Evolutionary conservation across 2,329 filamentous ascomycete genomes (phyloP).

Genomic region (Microcyclospora tardicrescens): DNA sequence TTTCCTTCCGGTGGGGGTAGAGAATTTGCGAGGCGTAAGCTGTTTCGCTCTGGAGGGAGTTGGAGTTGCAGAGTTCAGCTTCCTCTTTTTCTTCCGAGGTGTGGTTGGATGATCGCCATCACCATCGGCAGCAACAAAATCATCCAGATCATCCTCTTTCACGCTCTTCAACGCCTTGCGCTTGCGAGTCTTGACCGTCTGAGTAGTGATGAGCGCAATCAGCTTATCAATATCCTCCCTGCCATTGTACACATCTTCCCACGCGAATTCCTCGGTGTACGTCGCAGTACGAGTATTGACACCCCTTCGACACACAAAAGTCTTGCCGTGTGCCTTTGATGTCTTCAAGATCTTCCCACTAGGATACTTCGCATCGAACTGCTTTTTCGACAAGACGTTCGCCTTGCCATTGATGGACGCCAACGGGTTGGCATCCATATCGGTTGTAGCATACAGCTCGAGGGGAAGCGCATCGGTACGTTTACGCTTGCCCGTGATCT

Average conservation of each 20-base stretch:
- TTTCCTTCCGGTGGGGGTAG: conserved; percentile 53
- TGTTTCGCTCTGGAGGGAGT: conserved; percentile 32
- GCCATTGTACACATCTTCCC: conserved; percentile 74
- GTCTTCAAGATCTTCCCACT: conserved; percentile 60
- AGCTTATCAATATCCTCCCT: conserved; percentile 53
- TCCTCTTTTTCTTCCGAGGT: conserved; percentile 35
- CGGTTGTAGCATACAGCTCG: conserved; percentile 81
- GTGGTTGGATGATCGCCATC: conserved; percentile 30
- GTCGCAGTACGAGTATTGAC: conserved; percentile 79
- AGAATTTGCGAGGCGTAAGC: conserved; percentile 40
- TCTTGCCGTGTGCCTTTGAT: conserved; percentile 65
- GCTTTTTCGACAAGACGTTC: conserved; percentile 57
- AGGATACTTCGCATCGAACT: conserved; percentile 58
- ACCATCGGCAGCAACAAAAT: conserved; percentile 33
- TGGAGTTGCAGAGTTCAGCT: conserved; percentile 32
- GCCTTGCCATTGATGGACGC: conserved; percentile 85
- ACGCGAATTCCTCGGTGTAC: conserved; percentile 84
- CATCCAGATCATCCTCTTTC: conserved; percentile 27
- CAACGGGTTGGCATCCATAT: conserved; percentile 77
- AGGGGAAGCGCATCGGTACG: conserved; percentile 65
- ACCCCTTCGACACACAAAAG: conserved; percentile 78
- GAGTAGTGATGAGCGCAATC: conserved; percentile 52
- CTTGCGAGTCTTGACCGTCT: conserved; percentile 60
- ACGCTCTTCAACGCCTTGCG: conserved; percentile 22
- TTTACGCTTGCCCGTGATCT: conserved; percentile 79